phyloP scores from a whole-genome alignment of 306 rosid genomes.

The Cucurbita maxima region DNA sequence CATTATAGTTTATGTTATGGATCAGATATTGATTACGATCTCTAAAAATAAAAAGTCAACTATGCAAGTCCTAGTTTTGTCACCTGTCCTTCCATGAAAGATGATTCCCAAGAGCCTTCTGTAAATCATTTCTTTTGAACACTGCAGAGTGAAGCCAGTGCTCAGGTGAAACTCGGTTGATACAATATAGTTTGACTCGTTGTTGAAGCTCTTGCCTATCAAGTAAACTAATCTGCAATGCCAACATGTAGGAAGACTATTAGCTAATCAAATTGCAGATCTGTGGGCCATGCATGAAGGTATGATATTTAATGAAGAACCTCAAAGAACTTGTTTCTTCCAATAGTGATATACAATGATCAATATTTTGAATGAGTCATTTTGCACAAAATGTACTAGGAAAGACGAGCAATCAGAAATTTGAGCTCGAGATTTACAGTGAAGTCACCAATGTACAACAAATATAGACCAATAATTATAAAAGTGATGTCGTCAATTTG shows the following conservation, averaged over 20 bases:
- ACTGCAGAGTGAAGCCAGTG: conserved; percentile 67
- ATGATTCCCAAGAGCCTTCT: conserved; percentile 88
- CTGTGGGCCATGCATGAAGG: background rate
- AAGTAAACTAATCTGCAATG: conserved; percentile 70
- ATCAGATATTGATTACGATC: conserved; percentile 6
- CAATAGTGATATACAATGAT: background rate
- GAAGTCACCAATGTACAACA: background rate
- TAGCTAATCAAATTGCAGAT: background rate
- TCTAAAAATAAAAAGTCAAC: background rate
- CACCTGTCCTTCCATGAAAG: conserved; percentile 96
- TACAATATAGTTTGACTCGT: conserved; percentile 44
- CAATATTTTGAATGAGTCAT: background rate
- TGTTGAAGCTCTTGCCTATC: conserved; percentile 93
- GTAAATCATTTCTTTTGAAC: conserved; percentile 68
- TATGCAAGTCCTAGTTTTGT: conserved; percentile 1
- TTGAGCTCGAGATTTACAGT: background rate
- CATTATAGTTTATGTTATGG: conserved; percentile 2
- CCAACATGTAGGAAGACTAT: background rate
- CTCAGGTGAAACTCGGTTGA: conserved; percentile 56
- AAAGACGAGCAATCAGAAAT: background rate
- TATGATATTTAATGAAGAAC: background rate
- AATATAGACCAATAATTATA: background rate
- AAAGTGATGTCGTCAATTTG: background rate
- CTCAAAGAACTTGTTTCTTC: background rate
- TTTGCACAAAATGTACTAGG: background rate